Base-by-base conservation (phyloP, 768 basidiomycete genomes). In the Termitomyces sp. region DNA sequence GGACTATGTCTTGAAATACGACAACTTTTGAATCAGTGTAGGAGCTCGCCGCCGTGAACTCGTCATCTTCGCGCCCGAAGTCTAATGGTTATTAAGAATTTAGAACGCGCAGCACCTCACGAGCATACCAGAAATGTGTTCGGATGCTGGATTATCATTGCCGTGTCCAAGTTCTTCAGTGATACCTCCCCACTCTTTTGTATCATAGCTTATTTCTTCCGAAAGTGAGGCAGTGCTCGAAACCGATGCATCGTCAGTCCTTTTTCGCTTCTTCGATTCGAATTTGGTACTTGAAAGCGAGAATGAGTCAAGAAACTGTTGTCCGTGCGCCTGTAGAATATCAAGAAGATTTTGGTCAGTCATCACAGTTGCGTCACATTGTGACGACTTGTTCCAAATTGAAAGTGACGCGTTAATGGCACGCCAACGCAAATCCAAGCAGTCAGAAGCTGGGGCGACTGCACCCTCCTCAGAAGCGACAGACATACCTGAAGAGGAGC, bases 401-500 rank as follows among this genome's bases (percentile, higher is more conserved):
- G n/a, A 3, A n/a, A 25, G 21, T 47, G 45, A 38, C 47, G 54
- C 52, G 44, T 57, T 32, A 44, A 74, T 73, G 72, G 49, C 67
- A n/a, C 67, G 63, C 14, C 64, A 62, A 49, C 68, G 68, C 55
- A 70, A 66, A 57, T 44, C 42, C 32, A 56, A 51, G 38, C 38
- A 51, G n/a, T 23, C 57, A 37, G 46, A 48, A 51, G 40, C 32
- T 14, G 31, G 43, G 14, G n/a, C 50, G 44, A 43, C 27, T 12
- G 16, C 35, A 48, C 31, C 25, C 38, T 45, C 37, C 57, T 43
- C 16, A 21, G 38, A 51, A n/a, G 29, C 74, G 17, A 65, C 80
- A 43, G 78, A 85, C 37, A 84, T 92, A 37, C 67, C 88, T 4
- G 84, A 89, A 65, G 83, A 87, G 1, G 90, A 92, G 67, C 83